These are phyloP conservation scores for Macrolepiota albuminosa DNA, from an alignment of 768 basidiomycete species.

Conservation along the genomic window DNA sequence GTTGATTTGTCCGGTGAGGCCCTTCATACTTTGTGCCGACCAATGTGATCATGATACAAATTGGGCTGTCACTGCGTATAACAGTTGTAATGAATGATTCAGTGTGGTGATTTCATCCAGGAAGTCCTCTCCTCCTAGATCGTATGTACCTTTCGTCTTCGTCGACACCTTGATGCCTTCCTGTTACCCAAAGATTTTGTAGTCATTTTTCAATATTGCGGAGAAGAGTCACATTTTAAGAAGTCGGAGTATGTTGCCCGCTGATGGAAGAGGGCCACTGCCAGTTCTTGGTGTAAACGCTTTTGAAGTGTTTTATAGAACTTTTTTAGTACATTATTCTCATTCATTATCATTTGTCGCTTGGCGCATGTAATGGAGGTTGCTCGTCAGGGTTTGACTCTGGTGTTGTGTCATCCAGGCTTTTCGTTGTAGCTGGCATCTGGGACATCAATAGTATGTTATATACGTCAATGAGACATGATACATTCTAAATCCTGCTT, in stretches of 20 bases:
- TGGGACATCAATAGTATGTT: background rate
- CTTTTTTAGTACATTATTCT: too few species aligned
- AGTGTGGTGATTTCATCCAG: background rate
- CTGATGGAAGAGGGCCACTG: too few species aligned
- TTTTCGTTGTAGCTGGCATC: too few species aligned
- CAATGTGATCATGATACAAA: background rate
- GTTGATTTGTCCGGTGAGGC: too few species aligned
- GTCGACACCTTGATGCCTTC: background rate
- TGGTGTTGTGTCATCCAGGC: background rate
- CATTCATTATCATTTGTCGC: too few species aligned
- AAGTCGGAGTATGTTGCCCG: too few species aligned
- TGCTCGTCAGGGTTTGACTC: background rate
- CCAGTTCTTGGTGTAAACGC: too few species aligned
- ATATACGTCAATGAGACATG: background rate
- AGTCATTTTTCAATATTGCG: background rate
- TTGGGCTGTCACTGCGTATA: background rate
- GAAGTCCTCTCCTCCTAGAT: too few species aligned
- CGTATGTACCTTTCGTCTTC: background rate
- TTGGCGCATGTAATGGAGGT: background rate
- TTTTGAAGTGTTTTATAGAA: too few species aligned
- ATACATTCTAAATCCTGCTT: background rate
- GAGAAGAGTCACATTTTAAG: too few species aligned
- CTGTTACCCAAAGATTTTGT: background rate
- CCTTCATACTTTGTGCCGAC: too few species aligned
- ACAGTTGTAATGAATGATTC: background rate